Percentiles rank a stretch among this genome's conserved stretches.
Evolutionary conservation across 2,329 filamentous ascomycete species (phyloP).

Genomic region (Reticulascus tulasneorum): DNA sequence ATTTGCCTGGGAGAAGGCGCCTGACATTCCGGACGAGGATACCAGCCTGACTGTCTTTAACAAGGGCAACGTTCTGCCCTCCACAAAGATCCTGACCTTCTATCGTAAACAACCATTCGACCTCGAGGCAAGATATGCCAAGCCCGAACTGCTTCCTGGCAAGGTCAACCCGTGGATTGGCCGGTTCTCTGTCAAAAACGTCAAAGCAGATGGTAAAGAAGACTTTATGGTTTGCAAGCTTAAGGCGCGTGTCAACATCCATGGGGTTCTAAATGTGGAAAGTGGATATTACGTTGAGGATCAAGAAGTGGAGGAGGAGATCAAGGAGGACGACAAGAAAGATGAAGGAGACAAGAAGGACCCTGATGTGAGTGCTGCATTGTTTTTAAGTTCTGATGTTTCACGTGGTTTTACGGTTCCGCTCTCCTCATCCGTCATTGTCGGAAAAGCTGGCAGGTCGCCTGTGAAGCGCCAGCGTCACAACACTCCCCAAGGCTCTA

Average conservation of each 20-base stretch:
- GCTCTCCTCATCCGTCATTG: too few relatives aligned
- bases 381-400: constrained; percentile 4
- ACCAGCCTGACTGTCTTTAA: constrained; percentile 97
- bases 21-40: constrained; percentile 97
- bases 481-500: not conserved
- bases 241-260: constrained; percentile 93
- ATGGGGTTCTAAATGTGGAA: constrained; percentile 94
- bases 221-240: constrained; percentile 99
- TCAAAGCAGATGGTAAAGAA: constrained; percentile 87
- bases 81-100: constrained; percentile 98
- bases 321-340: constrained; percentile 67
- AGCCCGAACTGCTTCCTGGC: constrained; percentile 80
- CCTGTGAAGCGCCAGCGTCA: constrained; percentile 8
- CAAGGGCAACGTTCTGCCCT: constrained; percentile 93
- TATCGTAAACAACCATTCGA: constrained; percentile 98
- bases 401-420: too few relatives aligned
- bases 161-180: constrained; percentile 95
- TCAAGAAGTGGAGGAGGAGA: constrained; percentile 90
- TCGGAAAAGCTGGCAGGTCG: constrained; percentile 3
- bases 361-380: constrained; percentile 60
- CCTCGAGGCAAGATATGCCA: constrained; percentile 88
- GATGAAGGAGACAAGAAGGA: constrained; percentile 60
- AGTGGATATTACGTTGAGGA: constrained; percentile 98
- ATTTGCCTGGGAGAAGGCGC: constrained; percentile 97
- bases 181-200: constrained; percentile 94